Percentiles rank a stretch among this genome's conserved stretches.
These are phyloP conservation scores for Wickerhamomyces xylosicus DNA, from an alignment of 805 yeast species.

Conservation along the genomic window DNA sequence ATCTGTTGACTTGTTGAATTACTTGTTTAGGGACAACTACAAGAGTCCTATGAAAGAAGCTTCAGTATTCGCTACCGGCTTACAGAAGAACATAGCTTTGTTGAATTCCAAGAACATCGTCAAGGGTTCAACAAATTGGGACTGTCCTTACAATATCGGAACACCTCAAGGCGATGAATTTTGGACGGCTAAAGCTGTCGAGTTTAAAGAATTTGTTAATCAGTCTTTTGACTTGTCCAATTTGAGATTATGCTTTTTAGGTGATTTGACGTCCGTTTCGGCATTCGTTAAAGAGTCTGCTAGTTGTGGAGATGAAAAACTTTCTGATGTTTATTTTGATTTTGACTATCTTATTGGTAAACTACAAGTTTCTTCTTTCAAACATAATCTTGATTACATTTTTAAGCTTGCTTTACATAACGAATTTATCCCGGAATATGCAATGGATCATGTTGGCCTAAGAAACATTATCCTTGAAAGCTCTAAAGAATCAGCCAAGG, in stretches of 20 bases:
- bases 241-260: conserved; percentile 24
- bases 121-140: conserved; percentile 27
- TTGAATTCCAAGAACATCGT: conserved; percentile 30
- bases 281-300: background rate
- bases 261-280: conserved; percentile 11
- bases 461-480: conserved; percentile 17
- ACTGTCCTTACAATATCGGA: conserved; percentile 15
- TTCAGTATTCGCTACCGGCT: conserved; percentile 25
- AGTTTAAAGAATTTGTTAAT: conserved; percentile 25
- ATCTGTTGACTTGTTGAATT: conserved; percentile 35
- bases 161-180: conserved; percentile 22
- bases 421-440: conserved; percentile 25
- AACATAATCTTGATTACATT: background rate
- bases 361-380: conserved; percentile 2
- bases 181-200: conserved; percentile 33
- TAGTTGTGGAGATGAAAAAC: background rate
- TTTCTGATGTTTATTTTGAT: conserved; percentile 32
- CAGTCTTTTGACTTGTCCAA: conserved; percentile 21
- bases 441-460: conserved; percentile 19
- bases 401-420: conserved; percentile 16
- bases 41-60: conserved; percentile 39
- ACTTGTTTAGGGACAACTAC: conserved; percentile 28
- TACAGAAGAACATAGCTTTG: conserved; percentile 27
- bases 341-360: conserved; percentile 26
- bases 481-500: conserved; percentile 17